These are phyloP conservation scores for Mycena vitilis DNA, from an alignment of 768 basidiomycete genomes.

Conservation along the genomic window DNA sequence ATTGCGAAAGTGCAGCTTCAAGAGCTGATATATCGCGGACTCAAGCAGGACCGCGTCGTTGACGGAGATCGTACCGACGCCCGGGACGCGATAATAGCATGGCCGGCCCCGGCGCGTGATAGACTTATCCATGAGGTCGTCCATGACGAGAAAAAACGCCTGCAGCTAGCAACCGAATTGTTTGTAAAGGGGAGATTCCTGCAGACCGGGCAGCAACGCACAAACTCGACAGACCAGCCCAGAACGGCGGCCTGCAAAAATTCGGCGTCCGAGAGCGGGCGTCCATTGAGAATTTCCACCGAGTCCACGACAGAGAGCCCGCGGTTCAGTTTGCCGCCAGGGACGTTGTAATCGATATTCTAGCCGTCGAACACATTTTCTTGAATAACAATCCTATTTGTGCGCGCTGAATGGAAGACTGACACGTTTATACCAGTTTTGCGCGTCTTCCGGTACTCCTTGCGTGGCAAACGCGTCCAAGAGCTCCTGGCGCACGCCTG, in stretches of 20 bases:
- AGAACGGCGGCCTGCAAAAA: constrained; percentile 89
- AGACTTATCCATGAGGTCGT: constrained; percentile 97
- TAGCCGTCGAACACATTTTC: constrained; percentile 41
- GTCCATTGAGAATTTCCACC: constrained; percentile 85
- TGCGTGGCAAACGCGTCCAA: constrained; percentile 72
- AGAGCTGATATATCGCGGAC: constrained; percentile 88
- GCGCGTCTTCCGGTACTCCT: constrained; percentile 85
- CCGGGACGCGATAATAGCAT: constrained; percentile 84
- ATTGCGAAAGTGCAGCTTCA: constrained; percentile 86
- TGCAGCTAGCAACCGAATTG: constrained; percentile 71
- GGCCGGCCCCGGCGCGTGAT: constrained; percentile 94
- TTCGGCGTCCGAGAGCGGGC: constrained; percentile 78
- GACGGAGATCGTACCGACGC: constrained; percentile 87
- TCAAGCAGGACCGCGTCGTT: constrained; percentile 98
- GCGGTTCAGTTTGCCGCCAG: constrained; percentile 95
- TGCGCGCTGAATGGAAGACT: constrained; percentile 43
- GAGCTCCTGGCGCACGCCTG: constrained; percentile 81
- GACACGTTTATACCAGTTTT: constrained; percentile 87
- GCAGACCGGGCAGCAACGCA: constrained; percentile 53
- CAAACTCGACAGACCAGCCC: constrained; percentile 97
- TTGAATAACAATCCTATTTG: background rate
- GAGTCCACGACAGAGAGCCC: constrained; percentile 97
- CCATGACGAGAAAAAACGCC: constrained; percentile 95
- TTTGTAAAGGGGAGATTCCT: background rate
- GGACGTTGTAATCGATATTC: constrained; percentile 93